phyloP scores from a whole-genome alignment of 1,139 yeast genomes.

The Geotrichum europaeum region DNA sequence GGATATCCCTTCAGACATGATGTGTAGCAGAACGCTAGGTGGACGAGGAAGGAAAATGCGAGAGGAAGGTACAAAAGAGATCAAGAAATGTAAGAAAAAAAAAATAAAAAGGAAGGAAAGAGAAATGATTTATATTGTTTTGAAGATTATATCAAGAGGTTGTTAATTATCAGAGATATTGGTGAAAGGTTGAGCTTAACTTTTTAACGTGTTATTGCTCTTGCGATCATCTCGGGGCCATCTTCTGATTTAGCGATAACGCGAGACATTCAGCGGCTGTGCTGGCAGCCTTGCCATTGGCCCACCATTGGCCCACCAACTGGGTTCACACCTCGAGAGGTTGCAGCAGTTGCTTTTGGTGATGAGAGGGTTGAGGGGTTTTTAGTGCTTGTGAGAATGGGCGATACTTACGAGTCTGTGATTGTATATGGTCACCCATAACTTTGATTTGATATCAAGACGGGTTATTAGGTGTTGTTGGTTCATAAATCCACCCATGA shows the following conservation, averaged over 20 bases:
- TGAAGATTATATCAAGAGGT: too few species aligned
- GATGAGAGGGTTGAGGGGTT: too few species aligned
- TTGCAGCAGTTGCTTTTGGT: too few species aligned
- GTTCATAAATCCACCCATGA: too few species aligned
- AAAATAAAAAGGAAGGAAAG: not conserved
- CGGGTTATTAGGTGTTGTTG: too few species aligned
- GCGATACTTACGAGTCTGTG: too few species aligned
- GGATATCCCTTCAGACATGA: conserved; percentile 35
- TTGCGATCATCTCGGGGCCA: not conserved
- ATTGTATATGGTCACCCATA: too few species aligned
- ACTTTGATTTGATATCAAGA: too few species aligned
- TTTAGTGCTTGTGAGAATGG: too few species aligned
- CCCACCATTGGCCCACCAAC: too few species aligned
- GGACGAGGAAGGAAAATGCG: not conserved
- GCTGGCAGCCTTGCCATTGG: too few species aligned
- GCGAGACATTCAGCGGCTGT: not conserved
- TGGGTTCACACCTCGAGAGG: too few species aligned
- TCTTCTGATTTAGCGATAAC: not conserved
- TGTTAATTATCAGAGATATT: not conserved
- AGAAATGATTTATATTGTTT: not conserved
- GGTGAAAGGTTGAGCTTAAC: not conserved
- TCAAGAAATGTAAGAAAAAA: not conserved
- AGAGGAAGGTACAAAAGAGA: not conserved
- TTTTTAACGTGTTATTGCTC: not conserved
- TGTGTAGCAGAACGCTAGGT: not conserved